These are phyloP conservation scores for Crucihimalaya himalaica DNA, from an alignment of 345 rosid species.

Conservation along the genomic window DNA sequence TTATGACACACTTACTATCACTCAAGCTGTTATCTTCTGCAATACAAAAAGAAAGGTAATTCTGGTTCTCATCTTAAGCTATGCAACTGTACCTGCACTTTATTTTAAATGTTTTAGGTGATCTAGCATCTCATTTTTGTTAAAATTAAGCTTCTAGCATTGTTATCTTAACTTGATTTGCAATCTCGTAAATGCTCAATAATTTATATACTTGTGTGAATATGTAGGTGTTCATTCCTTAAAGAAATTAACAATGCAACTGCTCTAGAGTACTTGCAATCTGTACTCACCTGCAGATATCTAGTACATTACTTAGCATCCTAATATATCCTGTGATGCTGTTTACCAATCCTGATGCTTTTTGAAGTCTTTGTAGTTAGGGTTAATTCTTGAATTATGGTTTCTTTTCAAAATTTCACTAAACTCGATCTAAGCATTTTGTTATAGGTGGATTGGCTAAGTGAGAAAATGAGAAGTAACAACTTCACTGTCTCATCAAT, in stretches of 20 bases:
- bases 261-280: background rate
- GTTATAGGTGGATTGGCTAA: constrained; percentile 92
- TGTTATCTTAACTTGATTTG: constrained; percentile 13
- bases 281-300: constrained; percentile 12
- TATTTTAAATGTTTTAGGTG: constrained; percentile 40
- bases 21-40: constrained; percentile 98
- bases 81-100: background rate
- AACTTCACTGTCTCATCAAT: constrained; percentile 95
- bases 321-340: background rate
- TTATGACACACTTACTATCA: constrained; percentile 91
- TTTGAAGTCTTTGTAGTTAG: background rate
- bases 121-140: constrained; percentile 5
- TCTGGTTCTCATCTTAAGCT: background rate
- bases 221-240: background rate
- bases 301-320: background rate
- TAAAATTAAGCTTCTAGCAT: background rate
- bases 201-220: background rate
- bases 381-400: background rate
- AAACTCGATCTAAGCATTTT: constrained; percentile 11
- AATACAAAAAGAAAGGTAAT: constrained; percentile 92
- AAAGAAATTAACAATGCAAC: background rate
- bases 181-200: background rate
- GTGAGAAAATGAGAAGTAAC: constrained; percentile 92
- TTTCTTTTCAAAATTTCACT: background rate
- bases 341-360: constrained; percentile 1